phyloP scores from a whole-genome alignment of 2,329 filamentous ascomycete species.

The Hypomyces perniciosus region DNA sequence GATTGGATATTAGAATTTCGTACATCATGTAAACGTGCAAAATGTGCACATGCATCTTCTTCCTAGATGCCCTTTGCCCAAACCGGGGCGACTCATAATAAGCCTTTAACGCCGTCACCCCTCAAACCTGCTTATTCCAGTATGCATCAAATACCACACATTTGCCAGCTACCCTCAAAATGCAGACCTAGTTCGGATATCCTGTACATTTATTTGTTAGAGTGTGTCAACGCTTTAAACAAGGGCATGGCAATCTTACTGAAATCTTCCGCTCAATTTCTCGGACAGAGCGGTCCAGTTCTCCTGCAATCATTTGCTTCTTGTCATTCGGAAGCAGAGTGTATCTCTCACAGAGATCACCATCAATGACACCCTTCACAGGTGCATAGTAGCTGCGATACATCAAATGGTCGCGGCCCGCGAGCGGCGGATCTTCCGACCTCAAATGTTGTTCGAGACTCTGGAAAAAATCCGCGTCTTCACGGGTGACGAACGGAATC shows the following conservation, averaged over 20 bases:
- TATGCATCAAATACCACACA: conserved; percentile 19
- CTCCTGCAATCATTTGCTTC: conserved; percentile 91
- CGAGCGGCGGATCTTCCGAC: conserved; percentile 77
- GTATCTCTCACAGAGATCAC: conserved; percentile 91
- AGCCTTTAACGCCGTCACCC: conserved; percentile 27
- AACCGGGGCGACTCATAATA: conserved; percentile 16
- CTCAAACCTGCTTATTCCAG: conserved; percentile 22
- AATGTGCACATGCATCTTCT: conserved; percentile 18
- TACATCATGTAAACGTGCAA: conserved; percentile 20
- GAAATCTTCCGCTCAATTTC: conserved; percentile 97
- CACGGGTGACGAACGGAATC: conserved; percentile 83
- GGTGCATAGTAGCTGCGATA: conserved; percentile 95
- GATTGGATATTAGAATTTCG: conserved; percentile 21
- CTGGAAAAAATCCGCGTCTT: conserved; percentile 98
- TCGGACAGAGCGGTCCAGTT: conserved; percentile 81
- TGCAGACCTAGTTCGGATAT: conserved; percentile 53
- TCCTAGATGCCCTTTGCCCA: conserved; percentile 22
- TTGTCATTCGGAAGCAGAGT: conserved; percentile 77
- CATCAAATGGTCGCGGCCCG: conserved; percentile 90
- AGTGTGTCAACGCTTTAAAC: not conserved
- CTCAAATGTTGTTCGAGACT: conserved; percentile 84
- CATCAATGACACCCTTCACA: conserved; percentile 94
- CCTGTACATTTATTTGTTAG: conserved; percentile 32
- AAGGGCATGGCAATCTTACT: conserved; percentile 30
- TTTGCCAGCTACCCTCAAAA: conserved; percentile 37